Base-by-base conservation (phyloP, 768 basidiomycete species). In the Candolleomyces eurysporus region DNA sequence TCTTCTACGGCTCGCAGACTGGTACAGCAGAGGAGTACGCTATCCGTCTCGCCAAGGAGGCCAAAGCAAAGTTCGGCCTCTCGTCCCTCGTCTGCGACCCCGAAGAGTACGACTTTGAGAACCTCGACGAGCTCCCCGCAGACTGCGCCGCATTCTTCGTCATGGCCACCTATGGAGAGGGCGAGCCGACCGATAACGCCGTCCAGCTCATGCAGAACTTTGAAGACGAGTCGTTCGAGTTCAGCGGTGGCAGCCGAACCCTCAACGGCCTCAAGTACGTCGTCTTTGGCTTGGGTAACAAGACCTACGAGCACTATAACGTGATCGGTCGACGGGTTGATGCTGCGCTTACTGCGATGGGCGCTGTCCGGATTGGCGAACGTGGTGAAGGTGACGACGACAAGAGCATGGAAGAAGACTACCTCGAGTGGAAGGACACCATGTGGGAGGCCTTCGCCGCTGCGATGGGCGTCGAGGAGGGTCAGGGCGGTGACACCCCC, bases 381-480 rank as follows among this genome's bases (percentile, higher is more conserved):
- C 82, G 90, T 43, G 96, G 96, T 10, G 96, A 98, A 75, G 96
- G 96, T 64, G 97, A 99, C 70, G 96, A 99, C 70, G 97, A 99
- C 76, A 97, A 97, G 81, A 94, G 91, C 71, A 98, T 99, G 96
- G 96, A 99, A 73, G 96, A 99, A 78, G 96, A 99, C 74, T 99
- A 98, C 73, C 85, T 99, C 13, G 95, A 93, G 68, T 99, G 96
- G 96, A 99, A 98, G 75, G 96, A 99, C 70, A 84, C 82, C 66
- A 96, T 98, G 95, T 98, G 95, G 92, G 88, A 90, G 17, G 86
- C 87, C 5, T 92, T 98, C 63, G 82, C 94, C n/a, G 73, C 80
- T 59, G 84, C 84, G 21, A 84, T 98, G 83, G 83, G 84, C 57
- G 94, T 97, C 55, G 96, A 98, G 73, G 97, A 98, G 73, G 96